Evolutionary conservation across 2,329 filamentous ascomycete genomes (phyloP).

Genomic region (Calonectria honghensis): DNA sequence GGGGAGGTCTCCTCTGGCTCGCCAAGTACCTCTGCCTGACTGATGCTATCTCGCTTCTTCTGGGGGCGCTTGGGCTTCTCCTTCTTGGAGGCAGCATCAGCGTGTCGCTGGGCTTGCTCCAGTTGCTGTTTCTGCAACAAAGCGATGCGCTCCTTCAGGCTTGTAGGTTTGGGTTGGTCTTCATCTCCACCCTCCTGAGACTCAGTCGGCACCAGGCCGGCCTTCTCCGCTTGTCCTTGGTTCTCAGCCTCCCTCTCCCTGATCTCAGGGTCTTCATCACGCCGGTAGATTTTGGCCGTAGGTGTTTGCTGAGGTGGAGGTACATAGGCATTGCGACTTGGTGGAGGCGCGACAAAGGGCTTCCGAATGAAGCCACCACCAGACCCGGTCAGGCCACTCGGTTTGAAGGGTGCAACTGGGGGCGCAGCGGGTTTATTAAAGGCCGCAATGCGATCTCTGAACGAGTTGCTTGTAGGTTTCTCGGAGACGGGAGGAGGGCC

Average conservation of each 20-base stretch:
- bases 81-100: constrained; percentile 85
- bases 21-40: constrained; percentile 56
- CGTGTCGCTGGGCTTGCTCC: constrained; percentile 89
- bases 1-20: constrained; percentile 57
- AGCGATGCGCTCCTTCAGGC: constrained; percentile 95
- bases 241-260: constrained; percentile 80
- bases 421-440: constrained; percentile 94
- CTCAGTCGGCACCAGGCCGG: constrained; percentile 73
- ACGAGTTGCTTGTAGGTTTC: constrained; percentile 85
- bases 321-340: constrained; percentile 92
- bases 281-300: constrained; percentile 84
- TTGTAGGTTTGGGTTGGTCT: constrained; percentile 92
- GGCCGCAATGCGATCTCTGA: constrained; percentile 96
- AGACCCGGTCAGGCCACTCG: constrained; percentile 74
- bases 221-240: constrained; percentile 79
- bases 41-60: constrained; percentile 77
- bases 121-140: constrained; percentile 94
- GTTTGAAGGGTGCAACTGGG: constrained; percentile 93
- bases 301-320: constrained; percentile 83
- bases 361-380: constrained; percentile 91
- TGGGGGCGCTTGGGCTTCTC: constrained; percentile 88
- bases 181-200: constrained; percentile 75
- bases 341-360: constrained; percentile 95
- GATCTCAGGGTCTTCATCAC: constrained; percentile 89
- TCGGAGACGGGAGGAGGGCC: constrained; percentile 81